phyloP scores from a whole-genome alignment of 2,329 filamentous ascomycete genomes.

The Thelonectria rubi region DNA sequence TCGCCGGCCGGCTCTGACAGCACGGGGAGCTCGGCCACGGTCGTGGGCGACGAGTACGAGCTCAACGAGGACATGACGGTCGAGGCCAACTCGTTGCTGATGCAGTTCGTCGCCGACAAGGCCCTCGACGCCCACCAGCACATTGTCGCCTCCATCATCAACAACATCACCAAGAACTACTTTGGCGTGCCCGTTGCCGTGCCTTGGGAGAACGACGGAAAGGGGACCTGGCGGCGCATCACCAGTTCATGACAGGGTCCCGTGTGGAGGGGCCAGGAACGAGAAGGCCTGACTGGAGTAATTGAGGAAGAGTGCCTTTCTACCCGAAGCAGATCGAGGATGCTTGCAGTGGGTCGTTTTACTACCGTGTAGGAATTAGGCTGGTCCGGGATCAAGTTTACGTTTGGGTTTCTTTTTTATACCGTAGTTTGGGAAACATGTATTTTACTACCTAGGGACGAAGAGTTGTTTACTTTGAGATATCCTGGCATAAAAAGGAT shows the following conservation, averaged over 20 bases:
- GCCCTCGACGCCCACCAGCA: slow-evolving; percentile 44
- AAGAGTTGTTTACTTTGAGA: background rate
- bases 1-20: slow-evolving; percentile 41
- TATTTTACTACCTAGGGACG: background rate
- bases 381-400: no score
- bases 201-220: slow-evolving; percentile 9
- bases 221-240: slow-evolving; percentile 5
- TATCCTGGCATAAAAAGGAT: background rate
- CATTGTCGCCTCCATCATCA: slow-evolving; percentile 45
- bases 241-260: background rate
- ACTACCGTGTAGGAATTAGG: no score
- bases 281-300: background rate
- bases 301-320: no score
- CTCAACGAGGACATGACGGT: slow-evolving; percentile 46
- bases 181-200: slow-evolving; percentile 25
- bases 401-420: background rate
- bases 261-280: background rate
- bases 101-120: slow-evolving; percentile 47
- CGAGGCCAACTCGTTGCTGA: slow-evolving; percentile 48
- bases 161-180: slow-evolving; percentile 42
- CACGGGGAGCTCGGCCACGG: slow-evolving; percentile 38
- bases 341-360: no score
- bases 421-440: background rate
- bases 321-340: no score
- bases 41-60: slow-evolving; percentile 46